A percentile compares a stretch with the other conserved stretches of the same genome.
phyloP scores from a whole-genome alignment of 805 yeast genomes.

The Teunomyces pallodes region DNA sequence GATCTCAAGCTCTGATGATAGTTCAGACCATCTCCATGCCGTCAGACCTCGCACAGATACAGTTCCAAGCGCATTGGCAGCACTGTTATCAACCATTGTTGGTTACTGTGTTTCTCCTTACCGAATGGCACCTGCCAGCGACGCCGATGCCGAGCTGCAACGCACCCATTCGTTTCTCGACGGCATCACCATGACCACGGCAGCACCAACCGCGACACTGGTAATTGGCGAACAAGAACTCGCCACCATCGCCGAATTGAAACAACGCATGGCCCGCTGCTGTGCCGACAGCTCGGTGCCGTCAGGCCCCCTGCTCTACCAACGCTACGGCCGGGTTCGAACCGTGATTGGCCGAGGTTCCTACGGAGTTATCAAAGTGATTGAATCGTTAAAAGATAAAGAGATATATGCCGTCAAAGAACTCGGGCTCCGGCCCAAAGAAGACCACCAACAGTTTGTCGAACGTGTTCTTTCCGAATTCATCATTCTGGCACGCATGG shows the following conservation, averaged over 20 bases:
- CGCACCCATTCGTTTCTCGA: constrained; percentile 30
- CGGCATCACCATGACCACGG: constrained; percentile 20
- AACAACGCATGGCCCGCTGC: constrained; percentile 12
- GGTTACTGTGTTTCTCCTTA: constrained; percentile 33
- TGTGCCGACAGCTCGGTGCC: neutral
- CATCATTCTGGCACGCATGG: constrained; percentile 76
- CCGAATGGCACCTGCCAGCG: constrained; percentile 10
- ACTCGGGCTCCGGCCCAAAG: constrained; percentile 21
- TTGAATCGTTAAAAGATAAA: constrained; percentile 19
- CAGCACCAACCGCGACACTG: constrained; percentile 14
- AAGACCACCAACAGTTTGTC: constrained; percentile 45
- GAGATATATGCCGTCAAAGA: constrained; percentile 35
- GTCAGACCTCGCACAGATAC: constrained; percentile 16
- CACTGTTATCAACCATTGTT: constrained; percentile 30
- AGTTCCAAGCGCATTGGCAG: constrained; percentile 10
- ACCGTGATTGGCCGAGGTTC: constrained; percentile 45
- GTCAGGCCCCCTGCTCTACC: constrained; percentile 2
- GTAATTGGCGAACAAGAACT: constrained; percentile 31
- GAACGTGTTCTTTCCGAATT: constrained; percentile 86
- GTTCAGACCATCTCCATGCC: constrained; percentile 22
- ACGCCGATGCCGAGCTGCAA: constrained; percentile 34
- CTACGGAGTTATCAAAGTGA: constrained; percentile 46
- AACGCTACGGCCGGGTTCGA: constrained; percentile 33
- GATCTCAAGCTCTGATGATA: too few species aligned
- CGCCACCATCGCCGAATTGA: constrained; percentile 20